Conservation (phyloP, 352 stramenopile genomes). For the Globisporangium abappressorium region DNA sequence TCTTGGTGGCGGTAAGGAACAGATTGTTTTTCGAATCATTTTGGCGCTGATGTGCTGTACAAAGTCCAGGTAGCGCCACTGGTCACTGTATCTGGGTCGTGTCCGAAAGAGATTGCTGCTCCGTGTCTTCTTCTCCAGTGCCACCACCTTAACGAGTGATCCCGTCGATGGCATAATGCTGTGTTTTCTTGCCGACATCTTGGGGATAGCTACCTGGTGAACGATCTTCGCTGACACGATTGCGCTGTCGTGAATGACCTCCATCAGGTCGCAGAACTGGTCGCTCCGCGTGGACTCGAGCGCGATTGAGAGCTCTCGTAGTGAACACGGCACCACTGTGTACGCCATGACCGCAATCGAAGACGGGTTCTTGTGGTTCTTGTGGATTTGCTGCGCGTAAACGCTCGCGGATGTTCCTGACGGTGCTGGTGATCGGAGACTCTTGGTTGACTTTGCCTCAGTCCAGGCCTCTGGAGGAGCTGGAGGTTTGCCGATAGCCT, state of each 20-base stretch:
- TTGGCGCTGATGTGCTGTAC: constrained; percentile 12
- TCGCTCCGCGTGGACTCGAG: neutral
- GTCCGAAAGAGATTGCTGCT: neutral
- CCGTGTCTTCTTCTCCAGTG: constrained; percentile 1
- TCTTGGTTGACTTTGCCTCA: neutral
- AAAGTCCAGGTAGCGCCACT: constrained; percentile 19
- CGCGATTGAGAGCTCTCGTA: constrained; percentile 1
- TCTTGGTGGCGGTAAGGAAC: neutral
- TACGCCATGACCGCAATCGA: constrained; percentile 8
- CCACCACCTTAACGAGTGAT: constrained; percentile 3
- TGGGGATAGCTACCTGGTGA: neutral
- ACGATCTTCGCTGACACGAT: constrained; percentile 5
- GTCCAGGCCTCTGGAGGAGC: neutral
- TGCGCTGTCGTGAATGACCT: neutral
- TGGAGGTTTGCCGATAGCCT: constrained; percentile 15
- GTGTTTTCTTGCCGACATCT: neutral
- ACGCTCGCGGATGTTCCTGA: neutral
- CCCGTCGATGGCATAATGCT: neutral
- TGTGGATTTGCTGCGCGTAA: neutral
- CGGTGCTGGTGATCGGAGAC: too few species aligned
- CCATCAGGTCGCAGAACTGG: constrained; percentile 2
- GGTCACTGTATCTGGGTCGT: neutral
- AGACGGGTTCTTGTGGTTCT: neutral
- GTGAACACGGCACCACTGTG: constrained; percentile 9
- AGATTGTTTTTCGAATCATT: constrained; percentile 11